Conservation (phyloP, 2,329 filamentous ascomycete species). For the Sporothrix sp. region DNA sequence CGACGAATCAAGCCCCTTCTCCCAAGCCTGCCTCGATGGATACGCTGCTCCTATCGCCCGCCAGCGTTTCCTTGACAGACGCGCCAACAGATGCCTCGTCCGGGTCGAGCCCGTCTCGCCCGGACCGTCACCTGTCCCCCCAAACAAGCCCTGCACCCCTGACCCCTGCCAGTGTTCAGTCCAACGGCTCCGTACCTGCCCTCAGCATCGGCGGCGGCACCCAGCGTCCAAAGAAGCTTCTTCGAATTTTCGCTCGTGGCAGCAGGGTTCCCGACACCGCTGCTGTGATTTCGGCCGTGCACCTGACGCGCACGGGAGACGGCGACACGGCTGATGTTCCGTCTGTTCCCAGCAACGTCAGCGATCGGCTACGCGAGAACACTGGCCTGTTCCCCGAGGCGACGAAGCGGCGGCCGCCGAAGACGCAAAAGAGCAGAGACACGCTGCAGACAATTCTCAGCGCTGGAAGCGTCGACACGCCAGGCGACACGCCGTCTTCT, state of each 20-base stretch:
- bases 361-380: constrained; percentile 29
- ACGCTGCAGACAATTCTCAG: constrained; percentile 42
- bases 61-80: not conserved
- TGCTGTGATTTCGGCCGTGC: constrained; percentile 10
- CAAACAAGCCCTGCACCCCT: constrained; percentile 20
- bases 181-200: constrained; percentile 24
- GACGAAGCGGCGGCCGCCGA: constrained; percentile 29
- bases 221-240: constrained; percentile 30
- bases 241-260: constrained; percentile 31
- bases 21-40: constrained; percentile 24
- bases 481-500: not conserved
- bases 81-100: constrained; percentile 1
- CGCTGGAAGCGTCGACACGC: constrained; percentile 35
- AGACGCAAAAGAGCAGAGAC: constrained; percentile 35
- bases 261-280: constrained; percentile 18
- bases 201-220: constrained; percentile 28
- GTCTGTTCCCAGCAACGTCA: constrained; percentile 28
- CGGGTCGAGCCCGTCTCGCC: not conserved
- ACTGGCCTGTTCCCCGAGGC: constrained; percentile 26
- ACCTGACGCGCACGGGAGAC: constrained; percentile 25
- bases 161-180: constrained; percentile 22
- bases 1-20: constrained; percentile 11
- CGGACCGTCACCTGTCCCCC: constrained; percentile 19
- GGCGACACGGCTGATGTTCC: constrained; percentile 23
- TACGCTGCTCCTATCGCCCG: not conserved